phyloP scores from a whole-genome alignment of 2,329 filamentous ascomycete genomes.

The Hymenoscyphus albidus region DNA sequence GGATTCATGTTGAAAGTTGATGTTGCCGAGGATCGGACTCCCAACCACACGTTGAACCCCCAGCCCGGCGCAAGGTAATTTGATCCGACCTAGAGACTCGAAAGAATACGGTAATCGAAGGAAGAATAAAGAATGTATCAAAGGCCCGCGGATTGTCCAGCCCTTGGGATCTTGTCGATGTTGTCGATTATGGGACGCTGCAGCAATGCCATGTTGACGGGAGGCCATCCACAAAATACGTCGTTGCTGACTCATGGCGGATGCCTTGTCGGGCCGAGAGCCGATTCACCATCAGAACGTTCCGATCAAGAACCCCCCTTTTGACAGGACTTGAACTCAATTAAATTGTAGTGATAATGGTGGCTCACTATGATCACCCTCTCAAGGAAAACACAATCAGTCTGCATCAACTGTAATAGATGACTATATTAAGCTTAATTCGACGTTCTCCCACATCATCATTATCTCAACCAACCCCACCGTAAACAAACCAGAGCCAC shows the following conservation, averaged over 20 bases:
- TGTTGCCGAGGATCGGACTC: not conserved
- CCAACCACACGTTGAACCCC: not conserved
- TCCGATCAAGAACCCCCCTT: not conserved
- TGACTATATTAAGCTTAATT: not conserved
- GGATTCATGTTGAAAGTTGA: slow-evolving; percentile 21
- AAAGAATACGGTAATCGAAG: not conserved
- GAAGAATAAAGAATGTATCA: slow-evolving; percentile 12
- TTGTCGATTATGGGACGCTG: slow-evolving; percentile 8
- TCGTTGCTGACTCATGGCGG: not conserved
- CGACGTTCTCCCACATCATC: not conserved
- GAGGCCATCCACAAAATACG: not conserved
- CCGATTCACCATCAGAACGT: not conserved
- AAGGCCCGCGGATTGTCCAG: not conserved
- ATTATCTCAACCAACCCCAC: no score
- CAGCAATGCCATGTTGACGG: not conserved
- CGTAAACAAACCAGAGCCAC: no score
- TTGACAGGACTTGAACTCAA: not conserved
- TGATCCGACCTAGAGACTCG: not conserved
- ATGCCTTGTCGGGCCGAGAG: not conserved
- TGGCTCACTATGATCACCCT: not conserved
- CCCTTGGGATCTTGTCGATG: slow-evolving; percentile 5
- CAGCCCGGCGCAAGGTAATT: slow-evolving; percentile 3
- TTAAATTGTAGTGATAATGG: not conserved
- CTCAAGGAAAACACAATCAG: not conserved
- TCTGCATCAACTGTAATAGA: not conserved